Evolutionary conservation across 495 filamentous ascomycete genomes (phyloP).

Genomic region (Talaromyces borbonicus): DNA sequence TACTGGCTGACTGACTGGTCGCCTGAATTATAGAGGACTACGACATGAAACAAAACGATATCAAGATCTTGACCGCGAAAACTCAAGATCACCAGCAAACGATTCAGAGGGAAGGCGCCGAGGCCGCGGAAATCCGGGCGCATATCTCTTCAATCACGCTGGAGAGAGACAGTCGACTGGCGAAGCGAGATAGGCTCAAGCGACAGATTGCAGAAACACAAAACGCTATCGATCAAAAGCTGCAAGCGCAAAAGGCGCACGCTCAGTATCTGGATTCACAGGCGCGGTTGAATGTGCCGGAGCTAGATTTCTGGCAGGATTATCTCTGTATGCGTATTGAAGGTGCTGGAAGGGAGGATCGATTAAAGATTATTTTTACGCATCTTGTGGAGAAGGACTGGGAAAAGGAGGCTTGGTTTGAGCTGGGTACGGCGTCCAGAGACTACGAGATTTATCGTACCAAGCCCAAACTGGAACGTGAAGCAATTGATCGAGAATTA

Average conservation of each 20-base stretch:
- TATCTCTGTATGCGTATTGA: conserved; percentile 84
- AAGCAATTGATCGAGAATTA: conserved; percentile 59
- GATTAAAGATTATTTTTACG: conserved; percentile 85
- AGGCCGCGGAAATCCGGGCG: conserved; percentile 78
- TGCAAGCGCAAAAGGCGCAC: conserved; percentile 52
- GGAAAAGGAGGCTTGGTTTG: conserved; percentile 88
- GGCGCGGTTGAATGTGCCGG: conserved; percentile 74
- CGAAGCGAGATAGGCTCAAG: conserved; percentile 61
- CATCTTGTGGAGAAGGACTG: conserved; percentile 74
- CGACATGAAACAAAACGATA: conserved; percentile 77
- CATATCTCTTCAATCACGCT: conserved; percentile 64
- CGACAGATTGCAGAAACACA: conserved; percentile 73
- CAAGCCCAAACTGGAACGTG: conserved; percentile 67
- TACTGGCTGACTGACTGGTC: neutral
- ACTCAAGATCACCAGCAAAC: conserved; percentile 65
- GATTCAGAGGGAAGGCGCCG: conserved; percentile 75
- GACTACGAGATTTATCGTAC: conserved; percentile 78
- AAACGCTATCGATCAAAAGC: conserved; percentile 49
- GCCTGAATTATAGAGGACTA: conserved; percentile 60
- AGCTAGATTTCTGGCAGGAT: conserved; percentile 91
- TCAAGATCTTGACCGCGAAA: conserved; percentile 74
- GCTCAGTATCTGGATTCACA: conserved; percentile 64
- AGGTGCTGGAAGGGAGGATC: conserved; percentile 73
- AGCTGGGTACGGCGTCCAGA: conserved; percentile 65
- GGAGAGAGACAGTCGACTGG: conserved; percentile 65